Conservation (phyloP, 2,329 filamentous ascomycete species). For the Aschersonia sp. region DNA sequence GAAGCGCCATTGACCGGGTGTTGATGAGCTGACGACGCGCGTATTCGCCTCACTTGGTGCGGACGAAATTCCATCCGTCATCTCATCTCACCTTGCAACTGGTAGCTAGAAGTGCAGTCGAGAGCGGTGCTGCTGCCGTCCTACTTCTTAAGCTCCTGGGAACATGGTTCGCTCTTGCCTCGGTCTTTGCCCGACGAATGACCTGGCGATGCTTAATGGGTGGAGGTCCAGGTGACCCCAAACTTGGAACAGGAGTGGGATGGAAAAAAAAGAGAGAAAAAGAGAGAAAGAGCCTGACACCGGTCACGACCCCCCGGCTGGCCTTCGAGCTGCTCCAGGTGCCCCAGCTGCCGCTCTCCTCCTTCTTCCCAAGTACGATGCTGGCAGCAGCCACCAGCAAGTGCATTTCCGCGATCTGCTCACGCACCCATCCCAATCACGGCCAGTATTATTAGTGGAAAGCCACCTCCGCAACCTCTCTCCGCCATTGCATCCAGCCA, state of each 20-base stretch:
- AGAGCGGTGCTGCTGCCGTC: too few species aligned
- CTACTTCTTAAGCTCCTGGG: too few species aligned
- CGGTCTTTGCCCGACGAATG: not conserved
- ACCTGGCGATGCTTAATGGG: not conserved
- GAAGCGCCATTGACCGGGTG: too few species aligned
- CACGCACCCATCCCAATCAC: not conserved
- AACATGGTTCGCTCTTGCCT: not conserved
- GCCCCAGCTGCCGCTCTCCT: not conserved
- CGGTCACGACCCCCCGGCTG: too few species aligned
- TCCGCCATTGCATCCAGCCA: not conserved
- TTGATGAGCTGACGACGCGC: too few species aligned
- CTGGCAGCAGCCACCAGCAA: not conserved
- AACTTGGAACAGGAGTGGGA: too few species aligned
- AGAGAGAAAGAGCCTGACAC: not conserved
- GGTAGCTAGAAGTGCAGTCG: too few species aligned
- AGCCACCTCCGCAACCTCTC: conserved; percentile 1
- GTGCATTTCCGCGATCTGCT: not conserved
- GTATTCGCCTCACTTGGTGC: too few species aligned
- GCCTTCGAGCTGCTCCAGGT: not conserved
- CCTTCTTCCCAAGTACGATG: not conserved
- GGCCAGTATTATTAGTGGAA: not conserved
- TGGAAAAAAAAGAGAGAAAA: too few species aligned
- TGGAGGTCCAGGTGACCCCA: not conserved
- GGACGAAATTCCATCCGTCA: too few species aligned
- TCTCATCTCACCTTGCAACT: too few species aligned